Conservation (phyloP, 1,284 basidiomycete species). For the Ganoderma lucidum region DNA sequence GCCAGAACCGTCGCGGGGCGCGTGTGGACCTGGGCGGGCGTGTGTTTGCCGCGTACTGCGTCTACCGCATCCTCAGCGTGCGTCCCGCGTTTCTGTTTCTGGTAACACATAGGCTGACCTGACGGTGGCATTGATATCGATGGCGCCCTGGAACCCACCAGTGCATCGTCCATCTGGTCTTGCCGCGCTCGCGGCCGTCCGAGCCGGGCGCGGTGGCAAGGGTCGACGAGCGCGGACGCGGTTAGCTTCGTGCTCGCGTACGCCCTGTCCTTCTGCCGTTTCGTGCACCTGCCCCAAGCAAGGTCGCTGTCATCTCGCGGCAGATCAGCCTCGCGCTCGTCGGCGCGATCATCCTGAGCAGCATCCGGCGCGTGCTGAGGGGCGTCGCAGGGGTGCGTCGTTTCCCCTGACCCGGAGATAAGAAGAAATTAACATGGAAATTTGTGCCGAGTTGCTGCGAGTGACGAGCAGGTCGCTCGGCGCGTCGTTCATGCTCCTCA, state of each 20-base stretch:
- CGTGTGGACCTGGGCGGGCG: conserved; percentile 55
- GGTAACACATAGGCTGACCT: too few relatives aligned
- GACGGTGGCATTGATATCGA: background rate
- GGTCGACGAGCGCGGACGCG: conserved; percentile 61
- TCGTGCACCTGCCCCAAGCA: conserved; percentile 37
- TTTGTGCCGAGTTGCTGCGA: conserved; percentile 57
- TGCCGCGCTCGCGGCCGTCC: conserved; percentile 44
- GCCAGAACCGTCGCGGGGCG: conserved; percentile 63
- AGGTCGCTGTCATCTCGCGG: conserved; percentile 59
- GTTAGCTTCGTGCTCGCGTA: conserved; percentile 64
- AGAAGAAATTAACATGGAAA: background rate
- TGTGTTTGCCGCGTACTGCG: conserved; percentile 73
- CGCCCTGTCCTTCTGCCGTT: conserved; percentile 57
- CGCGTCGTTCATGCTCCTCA: conserved; percentile 74
- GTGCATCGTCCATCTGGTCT: conserved; percentile 65
- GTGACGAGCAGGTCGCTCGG: conserved; percentile 73
- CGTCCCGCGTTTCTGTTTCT: conserved; percentile 39
- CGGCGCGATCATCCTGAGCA: conserved; percentile 75
- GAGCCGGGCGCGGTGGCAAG: conserved; percentile 44
- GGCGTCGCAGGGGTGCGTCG: conserved; percentile 67
- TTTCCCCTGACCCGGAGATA: background rate
- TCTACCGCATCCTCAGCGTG: conserved; percentile 69
- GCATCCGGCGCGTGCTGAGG: conserved; percentile 69
- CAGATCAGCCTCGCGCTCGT: conserved; percentile 77
- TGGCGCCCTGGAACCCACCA: conserved; percentile 38